Conservation (phyloP, 768 basidiomycete species). For the Leccinum aurantiacum region DNA sequence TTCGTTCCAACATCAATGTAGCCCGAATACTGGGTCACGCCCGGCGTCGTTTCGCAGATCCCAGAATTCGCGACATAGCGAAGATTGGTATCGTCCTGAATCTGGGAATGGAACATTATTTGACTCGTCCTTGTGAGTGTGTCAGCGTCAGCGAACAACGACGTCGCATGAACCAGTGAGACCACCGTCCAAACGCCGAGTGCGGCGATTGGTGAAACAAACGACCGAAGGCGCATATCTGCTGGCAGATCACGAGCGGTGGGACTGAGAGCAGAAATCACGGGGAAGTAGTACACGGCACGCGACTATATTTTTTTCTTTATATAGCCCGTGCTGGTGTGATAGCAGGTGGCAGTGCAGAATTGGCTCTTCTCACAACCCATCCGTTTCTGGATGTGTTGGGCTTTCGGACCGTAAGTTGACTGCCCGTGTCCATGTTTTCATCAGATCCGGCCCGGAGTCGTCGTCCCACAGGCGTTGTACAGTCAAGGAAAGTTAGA, state of each 20-base stretch:
- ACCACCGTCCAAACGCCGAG: background rate
- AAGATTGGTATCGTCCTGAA: conserved; percentile 32
- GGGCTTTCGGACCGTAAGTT: too few species aligned
- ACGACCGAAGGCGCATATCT: conserved; percentile 16
- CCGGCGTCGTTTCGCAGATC: conserved; percentile 64
- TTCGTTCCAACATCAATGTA: conserved; percentile 58
- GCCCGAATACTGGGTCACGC: conserved; percentile 58
- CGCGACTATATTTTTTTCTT: background rate
- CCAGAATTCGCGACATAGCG: conserved; percentile 59
- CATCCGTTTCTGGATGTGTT: too few species aligned
- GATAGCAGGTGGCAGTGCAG: too few species aligned
- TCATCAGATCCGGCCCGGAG: too few species aligned
- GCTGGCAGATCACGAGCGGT: background rate
- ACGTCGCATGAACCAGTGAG: background rate
- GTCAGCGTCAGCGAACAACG: background rate
- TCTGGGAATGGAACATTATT: conserved; percentile 15
- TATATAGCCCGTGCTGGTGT: too few species aligned
- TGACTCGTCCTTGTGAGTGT: background rate
- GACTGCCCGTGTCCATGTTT: too few species aligned
- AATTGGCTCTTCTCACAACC: too few species aligned
- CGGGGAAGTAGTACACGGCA: too few species aligned
- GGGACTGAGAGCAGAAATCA: background rate
- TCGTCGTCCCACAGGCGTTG: too few species aligned
- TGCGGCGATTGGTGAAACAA: background rate
- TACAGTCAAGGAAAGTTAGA: too few species aligned